These are phyloP conservation scores for Pichia sp. DNA, from an alignment of 1,139 yeast species.

Conservation along the genomic window DNA sequence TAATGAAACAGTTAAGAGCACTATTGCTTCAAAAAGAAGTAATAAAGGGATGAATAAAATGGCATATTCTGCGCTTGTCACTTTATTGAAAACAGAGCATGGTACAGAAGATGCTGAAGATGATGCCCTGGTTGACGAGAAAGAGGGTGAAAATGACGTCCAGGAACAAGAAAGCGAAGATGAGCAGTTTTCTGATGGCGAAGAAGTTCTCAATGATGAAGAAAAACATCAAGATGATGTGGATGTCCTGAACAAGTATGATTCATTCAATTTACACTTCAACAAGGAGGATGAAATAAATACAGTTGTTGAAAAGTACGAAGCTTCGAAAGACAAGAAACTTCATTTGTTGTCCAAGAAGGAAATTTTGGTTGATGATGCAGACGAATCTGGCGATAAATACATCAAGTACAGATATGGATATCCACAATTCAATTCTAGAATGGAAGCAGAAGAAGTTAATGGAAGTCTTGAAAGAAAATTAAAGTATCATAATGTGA, in stretches of 20 bases:
- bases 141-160: constrained; percentile 25
- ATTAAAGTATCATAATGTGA: constrained; percentile 21
- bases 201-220: constrained; percentile 26
- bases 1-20: not conserved
- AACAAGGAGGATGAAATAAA: constrained; percentile 38
- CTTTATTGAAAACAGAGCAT: constrained; percentile 44
- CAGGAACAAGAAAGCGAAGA: constrained; percentile 24
- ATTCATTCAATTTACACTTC: constrained; percentile 75
- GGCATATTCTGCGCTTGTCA: constrained; percentile 72
- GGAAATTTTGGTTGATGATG: constrained; percentile 1
- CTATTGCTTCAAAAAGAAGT: constrained; percentile 14
- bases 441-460: not conserved
- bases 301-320: constrained; percentile 29
- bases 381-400: constrained; percentile 9
- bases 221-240: constrained; percentile 27
- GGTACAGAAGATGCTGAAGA: constrained; percentile 16
- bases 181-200: constrained; percentile 30
- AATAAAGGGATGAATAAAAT: constrained; percentile 29
- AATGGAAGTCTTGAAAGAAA: constrained; percentile 6
- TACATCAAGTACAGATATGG: constrained; percentile 17
- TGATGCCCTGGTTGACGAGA: constrained; percentile 19
- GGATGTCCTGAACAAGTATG: constrained; percentile 28
- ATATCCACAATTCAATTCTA: constrained; percentile 7
- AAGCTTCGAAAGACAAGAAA: constrained; percentile 6
- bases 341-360: constrained; percentile 5